These are phyloP conservation scores for Juglanconis sp. DNA, from an alignment of 2,329 filamentous ascomycete species.

Conservation along the genomic window DNA sequence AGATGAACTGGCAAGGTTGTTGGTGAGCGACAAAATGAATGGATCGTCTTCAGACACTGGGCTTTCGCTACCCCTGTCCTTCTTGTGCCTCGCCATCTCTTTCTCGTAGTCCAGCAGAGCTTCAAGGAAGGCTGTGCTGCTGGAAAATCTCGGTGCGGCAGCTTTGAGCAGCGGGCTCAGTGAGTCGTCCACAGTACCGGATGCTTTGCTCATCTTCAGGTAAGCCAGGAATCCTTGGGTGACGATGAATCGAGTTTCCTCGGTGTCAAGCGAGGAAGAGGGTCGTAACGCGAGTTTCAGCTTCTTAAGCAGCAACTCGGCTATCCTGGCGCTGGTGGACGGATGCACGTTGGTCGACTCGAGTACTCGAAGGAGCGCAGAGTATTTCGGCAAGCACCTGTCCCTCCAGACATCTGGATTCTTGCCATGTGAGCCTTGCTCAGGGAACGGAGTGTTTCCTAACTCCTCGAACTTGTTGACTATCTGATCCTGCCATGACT, in stretches of 20 bases:
- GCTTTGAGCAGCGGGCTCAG: conserved; percentile 65
- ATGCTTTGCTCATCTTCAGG: conserved; percentile 59
- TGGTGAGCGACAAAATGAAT: conserved; percentile 62
- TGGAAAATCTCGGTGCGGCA: conserved; percentile 64
- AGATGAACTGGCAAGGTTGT: conserved; percentile 72
- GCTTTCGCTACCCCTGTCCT: conserved; percentile 34
- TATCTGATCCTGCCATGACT: conserved; percentile 72
- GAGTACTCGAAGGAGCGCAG: conserved; percentile 62
- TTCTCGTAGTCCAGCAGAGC: conserved; percentile 57
- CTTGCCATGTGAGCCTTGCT: conserved; percentile 59
- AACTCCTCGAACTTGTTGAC: conserved; percentile 65
- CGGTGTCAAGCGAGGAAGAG: conserved; percentile 54
- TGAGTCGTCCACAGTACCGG: conserved; percentile 54
- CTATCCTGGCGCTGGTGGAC: conserved; percentile 63
- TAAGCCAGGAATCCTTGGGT: conserved; percentile 74
- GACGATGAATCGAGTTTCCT: conserved; percentile 69
- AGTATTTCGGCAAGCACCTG: conserved; percentile 64
- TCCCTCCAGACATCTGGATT: conserved; percentile 61
- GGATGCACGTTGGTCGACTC: conserved; percentile 61
- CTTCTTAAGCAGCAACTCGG: conserved; percentile 63
- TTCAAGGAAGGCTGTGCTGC: conserved; percentile 63
- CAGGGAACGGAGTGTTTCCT: conserved; percentile 62
- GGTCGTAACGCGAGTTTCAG: conserved; percentile 63
- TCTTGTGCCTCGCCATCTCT: conserved; percentile 23
- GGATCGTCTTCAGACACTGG: conserved; percentile 56